Evolutionary conservation across 805 yeast species (phyloP).

Genomic region (Pichia eremophila): DNA sequence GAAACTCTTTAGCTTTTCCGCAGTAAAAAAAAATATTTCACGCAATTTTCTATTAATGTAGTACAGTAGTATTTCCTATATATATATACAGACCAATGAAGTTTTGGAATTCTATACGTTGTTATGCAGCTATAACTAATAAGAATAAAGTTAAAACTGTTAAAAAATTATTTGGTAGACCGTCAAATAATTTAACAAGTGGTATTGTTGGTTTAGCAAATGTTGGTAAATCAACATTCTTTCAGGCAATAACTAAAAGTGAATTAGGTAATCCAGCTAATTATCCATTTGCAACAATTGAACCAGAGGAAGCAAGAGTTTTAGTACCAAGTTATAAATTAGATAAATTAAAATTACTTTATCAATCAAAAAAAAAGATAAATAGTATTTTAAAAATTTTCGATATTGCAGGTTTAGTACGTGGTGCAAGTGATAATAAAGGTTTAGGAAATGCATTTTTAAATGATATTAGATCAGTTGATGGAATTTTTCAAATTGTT

Average conservation of each 20-base stretch:
- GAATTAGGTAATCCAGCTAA: conserved; percentile 59
- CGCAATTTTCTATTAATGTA: background rate
- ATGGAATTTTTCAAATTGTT: conserved; percentile 62
- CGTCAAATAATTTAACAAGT: conserved; percentile 28
- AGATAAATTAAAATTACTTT: conserved; percentile 37
- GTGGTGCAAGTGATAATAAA: conserved; percentile 55
- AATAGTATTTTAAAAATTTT: conserved; percentile 50
- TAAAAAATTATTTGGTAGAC: conserved; percentile 23
- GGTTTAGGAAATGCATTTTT: conserved; percentile 70
- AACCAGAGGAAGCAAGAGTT: conserved; percentile 57
- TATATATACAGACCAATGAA: background rate
- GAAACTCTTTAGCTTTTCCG: background rate
- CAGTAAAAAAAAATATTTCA: background rate
- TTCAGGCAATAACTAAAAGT: conserved; percentile 52
- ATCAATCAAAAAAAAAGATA: conserved; percentile 39
- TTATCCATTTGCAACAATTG: conserved; percentile 70
- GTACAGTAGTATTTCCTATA: background rate
- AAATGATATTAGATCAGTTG: conserved; percentile 60
- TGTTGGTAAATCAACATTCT: conserved; percentile 52
- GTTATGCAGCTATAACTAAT: background rate
- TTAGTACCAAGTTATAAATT: conserved; percentile 43
- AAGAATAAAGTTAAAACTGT: background rate
- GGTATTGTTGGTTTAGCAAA: conserved; percentile 59
- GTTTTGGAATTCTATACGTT: background rate
- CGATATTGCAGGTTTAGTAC: conserved; percentile 64